Evolutionary conservation across 805 yeast species (phyloP).

Genomic region (Teunomyces gatunensis): DNA sequence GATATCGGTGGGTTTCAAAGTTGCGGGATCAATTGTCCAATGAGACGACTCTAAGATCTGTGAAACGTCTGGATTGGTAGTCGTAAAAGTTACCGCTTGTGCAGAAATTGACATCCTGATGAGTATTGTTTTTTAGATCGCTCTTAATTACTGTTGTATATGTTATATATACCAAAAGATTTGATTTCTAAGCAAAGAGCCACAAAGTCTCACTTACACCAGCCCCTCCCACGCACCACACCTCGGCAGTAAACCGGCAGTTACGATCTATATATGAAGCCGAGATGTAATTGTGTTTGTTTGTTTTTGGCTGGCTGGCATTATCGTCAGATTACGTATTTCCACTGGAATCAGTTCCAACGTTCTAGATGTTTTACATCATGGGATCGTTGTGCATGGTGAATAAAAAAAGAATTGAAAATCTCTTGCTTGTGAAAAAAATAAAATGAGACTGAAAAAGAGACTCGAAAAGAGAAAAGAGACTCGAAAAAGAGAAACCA

Average conservation of each 20-base stretch:
- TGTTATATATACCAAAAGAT: neutral
- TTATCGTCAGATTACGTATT: too few relatives aligned
- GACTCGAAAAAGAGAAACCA: neutral
- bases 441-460: neutral
- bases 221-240: too few relatives aligned
- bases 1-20: slow-evolving; percentile 36
- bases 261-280: too few relatives aligned
- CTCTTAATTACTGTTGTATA: too few relatives aligned
- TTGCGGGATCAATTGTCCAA: slow-evolving; percentile 20
- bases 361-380: neutral
- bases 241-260: too few relatives aligned
- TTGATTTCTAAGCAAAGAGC: neutral
- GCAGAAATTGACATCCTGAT: slow-evolving; percentile 16
- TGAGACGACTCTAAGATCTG: slow-evolving; percentile 18
- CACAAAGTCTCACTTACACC: neutral
- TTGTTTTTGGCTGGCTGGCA: too few relatives aligned
- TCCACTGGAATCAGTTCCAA: neutral
- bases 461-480: too few relatives aligned
- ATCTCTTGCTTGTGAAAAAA: neutral
- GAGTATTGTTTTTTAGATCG: neutral
- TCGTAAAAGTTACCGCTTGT: slow-evolving; percentile 25
- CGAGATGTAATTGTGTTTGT: too few relatives aligned
- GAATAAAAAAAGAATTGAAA: neutral
- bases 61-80: slow-evolving; percentile 18
- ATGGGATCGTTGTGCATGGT: neutral